A percentile compares a stretch with the other conserved stretches of the same genome.
Conservation (phyloP, 352 stramenopile genomes). For the Phytophthora litchii region DNA sequence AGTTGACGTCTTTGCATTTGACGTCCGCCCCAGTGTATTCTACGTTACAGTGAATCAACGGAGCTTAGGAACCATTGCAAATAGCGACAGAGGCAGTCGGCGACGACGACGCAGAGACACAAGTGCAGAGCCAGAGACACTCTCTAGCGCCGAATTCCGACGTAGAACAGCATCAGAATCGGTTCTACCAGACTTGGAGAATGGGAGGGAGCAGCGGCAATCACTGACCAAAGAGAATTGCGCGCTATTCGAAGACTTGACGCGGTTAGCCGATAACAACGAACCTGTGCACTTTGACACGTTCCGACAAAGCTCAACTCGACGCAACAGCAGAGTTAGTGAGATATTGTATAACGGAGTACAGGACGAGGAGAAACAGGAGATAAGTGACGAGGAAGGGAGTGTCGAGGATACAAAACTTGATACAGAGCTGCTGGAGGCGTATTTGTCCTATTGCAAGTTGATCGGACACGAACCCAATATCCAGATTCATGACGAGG, state of each 20-base stretch:
- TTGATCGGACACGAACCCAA: constrained; percentile 79
- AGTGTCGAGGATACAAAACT: constrained; percentile 75
- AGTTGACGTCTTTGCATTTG: too few relatives aligned
- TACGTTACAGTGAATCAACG: constrained; percentile 22
- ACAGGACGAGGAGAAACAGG: background rate
- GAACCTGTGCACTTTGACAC: constrained; percentile 50
- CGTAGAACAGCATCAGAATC: constrained; percentile 24
- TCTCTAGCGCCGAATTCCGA: constrained; percentile 25
- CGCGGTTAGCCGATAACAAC: constrained; percentile 55
- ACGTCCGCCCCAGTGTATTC: too few relatives aligned
- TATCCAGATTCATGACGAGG: constrained; percentile 71
- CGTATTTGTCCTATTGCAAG: constrained; percentile 92
- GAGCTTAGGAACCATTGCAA: constrained; percentile 6
- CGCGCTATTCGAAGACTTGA: constrained; percentile 47
- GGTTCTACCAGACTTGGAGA: constrained; percentile 2
- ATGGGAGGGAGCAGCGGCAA: background rate
- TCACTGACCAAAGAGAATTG: constrained; percentile 44
- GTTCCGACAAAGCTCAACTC: constrained; percentile 43
- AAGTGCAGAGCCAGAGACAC: constrained; percentile 15
- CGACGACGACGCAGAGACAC: constrained; percentile 20
- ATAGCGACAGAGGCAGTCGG: constrained; percentile 24
- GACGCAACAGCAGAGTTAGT: constrained; percentile 20
- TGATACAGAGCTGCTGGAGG: constrained; percentile 93
- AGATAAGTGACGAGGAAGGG: constrained; percentile 1
- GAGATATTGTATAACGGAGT: constrained; percentile 2